Conservation (phyloP, 306 rosid genomes). For the Cucurbita moschata region DNA sequence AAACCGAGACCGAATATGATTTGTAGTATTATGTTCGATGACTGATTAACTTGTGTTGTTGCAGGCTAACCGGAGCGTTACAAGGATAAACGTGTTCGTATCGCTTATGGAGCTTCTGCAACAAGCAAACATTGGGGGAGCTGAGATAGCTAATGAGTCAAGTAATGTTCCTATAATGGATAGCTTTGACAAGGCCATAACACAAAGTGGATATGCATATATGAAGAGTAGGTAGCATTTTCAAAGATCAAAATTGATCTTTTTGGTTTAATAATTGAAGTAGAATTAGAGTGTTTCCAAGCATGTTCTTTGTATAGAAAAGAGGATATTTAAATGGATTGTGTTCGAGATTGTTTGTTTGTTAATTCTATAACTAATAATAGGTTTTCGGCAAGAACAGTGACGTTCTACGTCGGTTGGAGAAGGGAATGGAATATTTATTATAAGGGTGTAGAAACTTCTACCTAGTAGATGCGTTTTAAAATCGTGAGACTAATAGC, state of each 20-base stretch:
- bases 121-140: slow-evolving; percentile 17
- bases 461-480: no score
- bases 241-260: not conserved
- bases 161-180: slow-evolving; percentile 16
- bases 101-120: slow-evolving; percentile 59
- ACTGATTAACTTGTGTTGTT: slow-evolving; percentile 8
- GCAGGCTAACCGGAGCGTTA: slow-evolving; percentile 45
- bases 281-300: not conserved
- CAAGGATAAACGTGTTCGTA: slow-evolving; percentile 63
- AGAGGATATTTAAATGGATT: not conserved
- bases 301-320: not conserved
- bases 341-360: not conserved
- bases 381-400: not conserved
- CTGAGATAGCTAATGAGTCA: slow-evolving; percentile 23
- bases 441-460: no score
- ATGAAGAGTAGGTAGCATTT: slow-evolving; percentile 3
- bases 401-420: no score
- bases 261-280: not conserved
- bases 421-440: no score
- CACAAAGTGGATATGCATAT: not conserved
- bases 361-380: not conserved
- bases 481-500: no score
- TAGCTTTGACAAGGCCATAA: slow-evolving; percentile 14
- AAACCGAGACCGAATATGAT: not conserved
- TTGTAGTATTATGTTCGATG: not conserved